Evolutionary conservation across 352 stramenopile genomes (phyloP).

Genomic region (Pythium apleroticum): DNA sequence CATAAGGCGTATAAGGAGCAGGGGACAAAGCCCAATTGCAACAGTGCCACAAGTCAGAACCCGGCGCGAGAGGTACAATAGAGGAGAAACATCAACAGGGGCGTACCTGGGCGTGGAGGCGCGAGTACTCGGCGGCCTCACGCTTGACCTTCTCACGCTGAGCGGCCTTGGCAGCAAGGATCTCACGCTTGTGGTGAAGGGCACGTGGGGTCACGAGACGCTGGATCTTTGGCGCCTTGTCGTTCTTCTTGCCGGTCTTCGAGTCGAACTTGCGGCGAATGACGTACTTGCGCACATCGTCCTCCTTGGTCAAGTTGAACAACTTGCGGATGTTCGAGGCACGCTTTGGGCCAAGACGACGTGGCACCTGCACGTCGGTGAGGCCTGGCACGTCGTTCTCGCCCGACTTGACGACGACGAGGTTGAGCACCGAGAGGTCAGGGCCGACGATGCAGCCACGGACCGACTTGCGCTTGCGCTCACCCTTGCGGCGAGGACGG

Average conservation of each 20-base stretch:
- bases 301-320: slow-evolving; percentile 99
- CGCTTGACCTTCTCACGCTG: slow-evolving; percentile 91
- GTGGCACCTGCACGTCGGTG: slow-evolving; percentile 95
- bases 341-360: slow-evolving; percentile 98
- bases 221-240: slow-evolving; percentile 99
- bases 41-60: slow-evolving; percentile 46
- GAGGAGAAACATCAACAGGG: slow-evolving; percentile 5
- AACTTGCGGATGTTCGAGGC: slow-evolving; percentile 99
- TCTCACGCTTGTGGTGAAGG: slow-evolving; percentile 96
- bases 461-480: slow-evolving; percentile 99
- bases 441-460: slow-evolving; percentile 99
- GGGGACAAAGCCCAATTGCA: slow-evolving; percentile 39
- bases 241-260: slow-evolving; percentile 98
- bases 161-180: slow-evolving; percentile 80
- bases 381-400: slow-evolving; percentile 96
- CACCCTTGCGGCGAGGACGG: slow-evolving; percentile 91
- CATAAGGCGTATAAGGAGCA: slow-evolving; percentile 93
- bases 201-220: slow-evolving; percentile 97
- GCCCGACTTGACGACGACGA: slow-evolving; percentile 98
- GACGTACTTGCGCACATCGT: slow-evolving; percentile 99
- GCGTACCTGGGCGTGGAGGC: slow-evolving; percentile 93
- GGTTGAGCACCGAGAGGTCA: slow-evolving; percentile 99
- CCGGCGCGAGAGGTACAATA: background rate
- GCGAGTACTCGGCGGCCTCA: slow-evolving; percentile 97
- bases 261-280: slow-evolving; percentile 98